phyloP scores from a whole-genome alignment of 495 filamentous ascomycete genomes.

The Talaromyces adpressus region DNA sequence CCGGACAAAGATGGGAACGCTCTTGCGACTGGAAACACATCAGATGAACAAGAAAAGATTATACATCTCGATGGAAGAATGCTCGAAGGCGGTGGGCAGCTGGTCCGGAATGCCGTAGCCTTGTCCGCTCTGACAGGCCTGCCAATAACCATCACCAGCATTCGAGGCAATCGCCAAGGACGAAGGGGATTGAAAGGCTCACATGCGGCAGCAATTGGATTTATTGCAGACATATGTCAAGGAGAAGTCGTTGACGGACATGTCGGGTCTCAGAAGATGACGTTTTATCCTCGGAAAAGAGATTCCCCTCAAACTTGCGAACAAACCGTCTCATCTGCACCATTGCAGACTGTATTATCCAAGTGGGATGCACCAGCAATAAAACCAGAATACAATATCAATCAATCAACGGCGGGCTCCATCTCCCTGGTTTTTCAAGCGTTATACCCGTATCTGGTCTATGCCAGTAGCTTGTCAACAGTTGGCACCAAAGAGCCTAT shows the following conservation, averaged over 20 bases:
- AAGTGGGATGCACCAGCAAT: neutral
- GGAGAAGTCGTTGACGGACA: slow-evolving; percentile 49
- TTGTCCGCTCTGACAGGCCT: slow-evolving; percentile 59
- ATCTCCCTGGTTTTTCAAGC: slow-evolving; percentile 76
- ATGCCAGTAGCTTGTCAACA: slow-evolving; percentile 30
- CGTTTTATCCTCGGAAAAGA: slow-evolving; percentile 36
- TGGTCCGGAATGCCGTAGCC: slow-evolving; percentile 64
- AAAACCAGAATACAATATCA: slow-evolving; percentile 25
- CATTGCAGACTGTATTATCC: neutral
- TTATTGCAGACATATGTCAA: slow-evolving; percentile 55
- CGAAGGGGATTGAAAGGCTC: slow-evolving; percentile 65
- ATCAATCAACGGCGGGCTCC: slow-evolving; percentile 27
- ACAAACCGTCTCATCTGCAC: neutral
- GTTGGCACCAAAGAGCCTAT: slow-evolving; percentile 32
- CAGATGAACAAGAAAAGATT: neutral
- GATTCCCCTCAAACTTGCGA: neutral
- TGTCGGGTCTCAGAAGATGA: slow-evolving; percentile 47
- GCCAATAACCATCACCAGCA: slow-evolving; percentile 59
- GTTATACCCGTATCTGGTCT: slow-evolving; percentile 69
- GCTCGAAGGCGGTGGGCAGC: slow-evolving; percentile 81
- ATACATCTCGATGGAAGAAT: slow-evolving; percentile 57
- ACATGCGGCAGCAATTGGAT: slow-evolving; percentile 61
- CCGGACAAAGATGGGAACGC: neutral
- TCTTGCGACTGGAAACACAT: neutral
- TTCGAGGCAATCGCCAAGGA: slow-evolving; percentile 59